Base-by-base conservation (phyloP, 1,284 basidiomycete genomes). In the Ceratobasidium papillatum region DNA sequence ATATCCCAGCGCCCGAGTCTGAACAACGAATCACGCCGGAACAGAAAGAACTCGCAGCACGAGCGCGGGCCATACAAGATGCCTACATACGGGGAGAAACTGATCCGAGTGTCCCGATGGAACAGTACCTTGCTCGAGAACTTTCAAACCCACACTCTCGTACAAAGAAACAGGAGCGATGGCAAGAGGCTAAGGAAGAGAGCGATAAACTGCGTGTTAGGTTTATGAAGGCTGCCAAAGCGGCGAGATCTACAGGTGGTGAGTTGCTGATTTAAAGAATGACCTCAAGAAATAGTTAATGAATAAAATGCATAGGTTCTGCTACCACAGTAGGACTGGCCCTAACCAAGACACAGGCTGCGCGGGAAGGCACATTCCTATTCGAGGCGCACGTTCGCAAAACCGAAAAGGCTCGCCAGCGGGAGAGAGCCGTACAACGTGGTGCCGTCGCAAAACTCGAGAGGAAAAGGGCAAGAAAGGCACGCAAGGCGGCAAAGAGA, bases 111-210 rank as follows among this genome's bases (percentile, higher is more conserved):
- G 83, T 83, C 8, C 89, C 91, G 11, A 85, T 92, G 75, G 92
- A 94, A 80, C 80, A 86, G 19, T 87, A 89, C 79, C 81, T 94
- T 72, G 80, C 84, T 38, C 86, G 86, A 76, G 92, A 94, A 79
- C 87, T 94, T 51, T 86, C 91, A 30, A 93, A 94, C 81, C 92
- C 91, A 38, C 90, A 93, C 79, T 89, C 90, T 14, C 89, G 91
- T 27, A 90, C 91, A 9, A 93, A 92, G 85, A 93, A 91, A 80
- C 89, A 91, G 78, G 84, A 84, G 58, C 88, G 93, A 76, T 94
- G 91, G 90, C 87, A 91, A 79, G 84, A 84, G 5, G 85, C 84
- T 77, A 84, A 86, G 56, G 81, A 82, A 19, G 63, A 61, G 38
- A 8, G 45, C 2, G 74, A 75, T 47, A 38, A 56, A 19, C 82